These are phyloP conservation scores for Musa itinerans DNA, from an alignment of 176 grass and related monocot genomes.

Conservation along the genomic window DNA sequence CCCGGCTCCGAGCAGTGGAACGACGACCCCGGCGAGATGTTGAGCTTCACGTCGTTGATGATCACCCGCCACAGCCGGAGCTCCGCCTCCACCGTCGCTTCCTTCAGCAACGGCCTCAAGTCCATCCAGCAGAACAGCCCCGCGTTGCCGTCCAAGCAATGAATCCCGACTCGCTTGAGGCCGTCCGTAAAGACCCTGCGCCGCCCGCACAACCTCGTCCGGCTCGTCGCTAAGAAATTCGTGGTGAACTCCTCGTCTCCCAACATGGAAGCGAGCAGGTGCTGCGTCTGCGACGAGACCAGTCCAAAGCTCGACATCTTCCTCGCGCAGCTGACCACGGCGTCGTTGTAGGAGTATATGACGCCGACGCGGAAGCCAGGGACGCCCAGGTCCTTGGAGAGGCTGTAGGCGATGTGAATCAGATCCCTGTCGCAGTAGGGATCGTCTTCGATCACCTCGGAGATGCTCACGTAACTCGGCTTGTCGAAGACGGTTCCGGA, in stretches of 20 bases:
- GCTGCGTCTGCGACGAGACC: constrained; percentile 84
- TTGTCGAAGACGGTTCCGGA: constrained; percentile 53
- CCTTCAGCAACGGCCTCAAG: constrained; percentile 50
- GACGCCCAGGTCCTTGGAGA: constrained; percentile 88
- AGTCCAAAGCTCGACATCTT: constrained; percentile 97
- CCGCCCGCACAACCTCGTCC: constrained; percentile 29
- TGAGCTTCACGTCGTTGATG: constrained; percentile 59
- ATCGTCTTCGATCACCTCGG: constrained; percentile 52
- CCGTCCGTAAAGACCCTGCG: constrained; percentile 34
- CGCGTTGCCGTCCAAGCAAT: constrained; percentile 52
- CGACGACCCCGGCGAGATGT: constrained; percentile 78
- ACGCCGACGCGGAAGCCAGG: constrained; percentile 83
- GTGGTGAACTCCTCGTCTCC: constrained; percentile 52
- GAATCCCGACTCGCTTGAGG: constrained; percentile 39
- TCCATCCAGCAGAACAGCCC: constrained; percentile 98
- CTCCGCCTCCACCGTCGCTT: constrained; percentile 59
- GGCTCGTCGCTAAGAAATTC: constrained; percentile 34
- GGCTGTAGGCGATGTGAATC: constrained; percentile 81
- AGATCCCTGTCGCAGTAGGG: constrained; percentile 34
- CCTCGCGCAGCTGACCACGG: constrained; percentile 52
- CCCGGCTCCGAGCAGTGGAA: constrained; percentile 81
- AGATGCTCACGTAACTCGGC: constrained; percentile 55
- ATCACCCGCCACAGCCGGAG: constrained; percentile 65
- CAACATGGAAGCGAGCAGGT: constrained; percentile 69
- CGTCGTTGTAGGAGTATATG: constrained; percentile 88